Percentiles rank a stretch among this genome's conserved stretches.
These are phyloP conservation scores for Mortierella sp. DNA, from an alignment of 371 early-diverging fungal genomes.

Conservation along the genomic window DNA sequence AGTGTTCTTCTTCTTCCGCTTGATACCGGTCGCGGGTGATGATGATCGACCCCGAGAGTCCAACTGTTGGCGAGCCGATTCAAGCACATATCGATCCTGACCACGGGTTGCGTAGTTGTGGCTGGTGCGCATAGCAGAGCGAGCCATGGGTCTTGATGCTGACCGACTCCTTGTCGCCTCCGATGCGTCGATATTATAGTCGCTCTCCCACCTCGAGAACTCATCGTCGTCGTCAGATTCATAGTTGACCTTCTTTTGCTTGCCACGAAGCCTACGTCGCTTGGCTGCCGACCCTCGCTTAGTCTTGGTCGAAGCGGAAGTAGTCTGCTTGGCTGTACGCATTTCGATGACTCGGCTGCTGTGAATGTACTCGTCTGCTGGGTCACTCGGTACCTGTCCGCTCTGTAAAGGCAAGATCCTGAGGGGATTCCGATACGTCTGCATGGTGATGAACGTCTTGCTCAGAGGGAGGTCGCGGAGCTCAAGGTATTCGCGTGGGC, in stretches of 20 bases:
- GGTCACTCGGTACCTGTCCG: conserved; percentile 9
- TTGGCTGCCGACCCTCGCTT: not conserved
- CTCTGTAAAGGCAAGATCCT: conserved; percentile 1
- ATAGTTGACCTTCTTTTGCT: not conserved
- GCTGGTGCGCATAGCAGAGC: not conserved
- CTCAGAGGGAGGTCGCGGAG: conserved; percentile 33
- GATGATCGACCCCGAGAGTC: not conserved
- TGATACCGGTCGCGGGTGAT: not conserved
- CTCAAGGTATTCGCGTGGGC: conserved; percentile 37
- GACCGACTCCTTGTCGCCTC: not conserved
- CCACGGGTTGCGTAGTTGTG: not conserved
- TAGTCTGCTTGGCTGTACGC: not conserved
- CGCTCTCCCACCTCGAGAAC: not conserved
- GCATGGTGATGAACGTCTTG: conserved; percentile 33
- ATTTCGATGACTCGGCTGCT: conserved; percentile 25
- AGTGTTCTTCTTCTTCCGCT: not conserved
- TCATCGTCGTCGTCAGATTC: not conserved
- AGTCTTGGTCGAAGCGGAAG: too few relatives aligned
- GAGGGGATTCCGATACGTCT: conserved; percentile 28
- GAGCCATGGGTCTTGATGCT: not conserved
- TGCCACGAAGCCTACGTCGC: not conserved
- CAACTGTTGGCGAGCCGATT: not conserved
- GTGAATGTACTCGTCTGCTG: conserved; percentile 29
- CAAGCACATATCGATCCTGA: not conserved
- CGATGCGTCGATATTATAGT: not conserved